Evolutionary conservation across 768 basidiomycete genomes (phyloP).

Genomic region (Pleurotus salmoneostramineus): DNA sequence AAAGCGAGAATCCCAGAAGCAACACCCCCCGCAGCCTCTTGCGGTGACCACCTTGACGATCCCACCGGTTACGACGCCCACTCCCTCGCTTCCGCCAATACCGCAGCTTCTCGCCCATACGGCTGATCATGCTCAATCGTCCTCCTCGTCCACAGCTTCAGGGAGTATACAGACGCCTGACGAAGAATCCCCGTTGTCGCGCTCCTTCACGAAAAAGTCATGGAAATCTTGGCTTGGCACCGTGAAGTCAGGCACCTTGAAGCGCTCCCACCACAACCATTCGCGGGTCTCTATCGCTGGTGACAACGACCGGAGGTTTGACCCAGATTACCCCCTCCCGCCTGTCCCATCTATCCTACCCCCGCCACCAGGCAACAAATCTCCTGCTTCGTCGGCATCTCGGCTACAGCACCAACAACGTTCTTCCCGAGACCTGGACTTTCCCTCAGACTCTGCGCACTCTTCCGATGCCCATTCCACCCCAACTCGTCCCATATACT

Average conservation of each 20-base stretch:
- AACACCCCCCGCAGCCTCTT: slow-evolving; percentile 8
- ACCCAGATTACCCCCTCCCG: slow-evolving; percentile 10
- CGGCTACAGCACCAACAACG: neutral
- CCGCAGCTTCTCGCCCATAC: slow-evolving; percentile 26
- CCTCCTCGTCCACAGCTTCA: slow-evolving; percentile 60
- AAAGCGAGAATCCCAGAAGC: slow-evolving; percentile 11
- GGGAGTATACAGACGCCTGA: slow-evolving; percentile 59
- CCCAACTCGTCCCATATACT: slow-evolving; percentile 9
- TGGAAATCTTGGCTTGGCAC: slow-evolving; percentile 57
- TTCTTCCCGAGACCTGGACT: slow-evolving; percentile 29
- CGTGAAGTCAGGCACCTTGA: slow-evolving; percentile 17
- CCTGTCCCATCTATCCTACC: slow-evolving; percentile 14
- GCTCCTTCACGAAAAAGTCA: slow-evolving; percentile 36
- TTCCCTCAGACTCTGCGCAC: slow-evolving; percentile 13
- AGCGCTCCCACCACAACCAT: neutral
- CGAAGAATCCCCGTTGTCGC: slow-evolving; percentile 40
- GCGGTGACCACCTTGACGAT: slow-evolving; percentile 8
- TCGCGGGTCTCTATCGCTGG: neutral
- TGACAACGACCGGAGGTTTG: slow-evolving; percentile 1
- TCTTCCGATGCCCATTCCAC: slow-evolving; percentile 21
- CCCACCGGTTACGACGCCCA: slow-evolving; percentile 8
- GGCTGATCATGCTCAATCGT: slow-evolving; percentile 43
- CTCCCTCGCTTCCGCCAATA: slow-evolving; percentile 15
- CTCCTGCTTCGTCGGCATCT: slow-evolving; percentile 17
- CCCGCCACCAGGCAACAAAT: slow-evolving; percentile 16